Base-by-base conservation (phyloP, 306 rosid species). In the Cajanus cajan region DNA sequence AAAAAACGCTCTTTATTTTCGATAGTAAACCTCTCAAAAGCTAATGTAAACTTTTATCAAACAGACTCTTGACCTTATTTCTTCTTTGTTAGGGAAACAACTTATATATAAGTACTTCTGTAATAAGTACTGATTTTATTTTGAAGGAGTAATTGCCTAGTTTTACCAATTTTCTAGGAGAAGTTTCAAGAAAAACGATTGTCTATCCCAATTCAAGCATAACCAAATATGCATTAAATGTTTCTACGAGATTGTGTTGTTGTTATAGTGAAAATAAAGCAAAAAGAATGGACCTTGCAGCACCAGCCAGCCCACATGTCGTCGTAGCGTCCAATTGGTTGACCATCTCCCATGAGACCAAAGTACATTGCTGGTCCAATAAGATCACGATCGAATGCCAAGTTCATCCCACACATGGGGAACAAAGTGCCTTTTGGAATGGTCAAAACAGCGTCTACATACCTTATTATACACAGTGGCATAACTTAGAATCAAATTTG, bases 261-360 rank as follows among this genome's bases (percentile, higher is more conserved):
- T 76, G 63, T 64, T 15, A 24, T 36, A 8, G 13, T 63, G 45
- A 37, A 50, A 31, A 70, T 45, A 33, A n/a, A 11, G 40, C 48
- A 59, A 48, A 69, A 58, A 78, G 44, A 78, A 16, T 28, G 28
- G 8, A 86, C 89, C 96, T 93, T 91, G 87, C 79, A 69, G 76
- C 98, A 93, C 98, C 98, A 93, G 55, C 98, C 98, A 54, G 96
- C 98, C 96, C 98, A 93, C 98, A 93, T 93, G 48, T 93, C 98
- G 31, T 91, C 98, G 5, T 93, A 93, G 25, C 96, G 90, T 28
- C 96, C 98, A 19, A 93, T 93, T 34, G 98, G 98, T 69, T 93
- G 98, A 39, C 98, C 98, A 47, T 91, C 98, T 6, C 98, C 98
- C 96, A 93, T 93, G 79, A 93, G 97, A 45, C 98, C 98, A 43